These are phyloP conservation scores for Articulospora tetracladia DNA, from an alignment of 495 filamentous ascomycete species.

Conservation along the genomic window DNA sequence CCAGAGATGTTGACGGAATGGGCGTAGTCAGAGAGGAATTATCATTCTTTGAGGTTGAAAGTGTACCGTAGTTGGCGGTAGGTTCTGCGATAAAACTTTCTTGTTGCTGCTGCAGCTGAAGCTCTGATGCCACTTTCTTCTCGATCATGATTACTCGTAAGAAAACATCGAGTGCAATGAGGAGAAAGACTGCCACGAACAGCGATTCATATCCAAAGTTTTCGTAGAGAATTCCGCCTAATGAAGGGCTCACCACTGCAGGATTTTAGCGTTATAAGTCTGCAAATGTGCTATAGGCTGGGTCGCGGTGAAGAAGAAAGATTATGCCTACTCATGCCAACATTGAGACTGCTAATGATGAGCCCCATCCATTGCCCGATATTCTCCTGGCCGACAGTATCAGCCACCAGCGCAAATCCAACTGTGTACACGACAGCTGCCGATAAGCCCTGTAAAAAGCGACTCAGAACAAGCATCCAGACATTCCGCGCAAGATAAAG, in stretches of 20 bases:
- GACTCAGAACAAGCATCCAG: slow-evolving; percentile 59
- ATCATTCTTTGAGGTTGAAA: neutral
- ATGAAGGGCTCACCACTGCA: neutral
- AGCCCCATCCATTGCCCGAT: slow-evolving; percentile 68
- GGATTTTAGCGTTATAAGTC: neutral
- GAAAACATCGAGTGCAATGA: slow-evolving; percentile 64
- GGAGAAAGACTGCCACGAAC: slow-evolving; percentile 64
- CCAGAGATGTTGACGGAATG: neutral
- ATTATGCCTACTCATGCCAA: neutral
- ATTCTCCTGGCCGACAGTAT: slow-evolving; percentile 62
- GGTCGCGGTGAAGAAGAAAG: neutral
- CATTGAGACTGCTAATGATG: neutral
- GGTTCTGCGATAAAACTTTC: neutral
- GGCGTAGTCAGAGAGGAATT: neutral
- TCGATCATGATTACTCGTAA: slow-evolving; percentile 68
- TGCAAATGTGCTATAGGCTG: neutral
- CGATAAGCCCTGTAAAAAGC: slow-evolving; percentile 70
- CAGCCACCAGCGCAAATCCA: slow-evolving; percentile 74
- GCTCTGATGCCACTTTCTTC: slow-evolving; percentile 62
- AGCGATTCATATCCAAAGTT: slow-evolving; percentile 66
- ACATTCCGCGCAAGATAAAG: slow-evolving; percentile 50
- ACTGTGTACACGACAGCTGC: slow-evolving; percentile 78
- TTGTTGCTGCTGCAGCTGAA: neutral
- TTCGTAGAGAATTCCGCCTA: slow-evolving; percentile 76
- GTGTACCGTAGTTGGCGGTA: neutral